A percentile compares a stretch with the other conserved stretches of the same genome.
phyloP scores from a whole-genome alignment of 768 basidiomycete genomes.

The Lyophyllum semitale region DNA sequence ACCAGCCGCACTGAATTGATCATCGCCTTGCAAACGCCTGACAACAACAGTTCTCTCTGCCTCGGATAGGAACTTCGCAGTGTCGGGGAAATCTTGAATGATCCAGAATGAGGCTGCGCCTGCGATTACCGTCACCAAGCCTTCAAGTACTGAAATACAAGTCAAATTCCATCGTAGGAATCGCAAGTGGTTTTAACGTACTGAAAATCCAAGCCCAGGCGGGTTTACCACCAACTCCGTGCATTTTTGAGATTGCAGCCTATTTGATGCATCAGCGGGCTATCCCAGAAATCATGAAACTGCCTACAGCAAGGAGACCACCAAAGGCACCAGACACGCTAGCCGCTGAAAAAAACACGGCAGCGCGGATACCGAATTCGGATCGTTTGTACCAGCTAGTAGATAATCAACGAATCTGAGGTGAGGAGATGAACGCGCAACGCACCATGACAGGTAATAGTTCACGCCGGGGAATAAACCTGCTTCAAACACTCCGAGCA shows the following conservation, averaged over 20 bases:
- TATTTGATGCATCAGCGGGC: conserved; percentile 13
- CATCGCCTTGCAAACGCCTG: conserved; percentile 63
- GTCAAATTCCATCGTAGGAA: background rate
- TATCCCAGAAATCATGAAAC: conserved; percentile 24
- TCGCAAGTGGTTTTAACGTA: conserved; percentile 24
- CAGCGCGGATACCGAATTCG: conserved; percentile 70
- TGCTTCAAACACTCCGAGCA: conserved; percentile 76
- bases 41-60: conserved; percentile 68
- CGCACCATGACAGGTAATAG: conserved; percentile 74
- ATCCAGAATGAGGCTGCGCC: conserved; percentile 71
- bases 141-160: conserved; percentile 53
- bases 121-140: conserved; percentile 67
- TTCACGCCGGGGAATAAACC: conserved; percentile 66
- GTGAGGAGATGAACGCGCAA: background rate
- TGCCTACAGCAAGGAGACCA: conserved; percentile 65
- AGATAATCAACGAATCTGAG: background rate
- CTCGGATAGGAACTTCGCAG: conserved; percentile 75
- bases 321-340: conserved; percentile 85
- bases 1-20: conserved; percentile 74
- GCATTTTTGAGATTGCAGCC: conserved; percentile 72
- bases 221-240: conserved; percentile 67
- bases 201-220: conserved; percentile 75
- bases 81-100: conserved; percentile 83
- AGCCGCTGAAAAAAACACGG: conserved; percentile 77
- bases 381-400: conserved; percentile 64